phyloP scores from a whole-genome alignment of 441 rosid species.

The Jatropha podagrica region DNA sequence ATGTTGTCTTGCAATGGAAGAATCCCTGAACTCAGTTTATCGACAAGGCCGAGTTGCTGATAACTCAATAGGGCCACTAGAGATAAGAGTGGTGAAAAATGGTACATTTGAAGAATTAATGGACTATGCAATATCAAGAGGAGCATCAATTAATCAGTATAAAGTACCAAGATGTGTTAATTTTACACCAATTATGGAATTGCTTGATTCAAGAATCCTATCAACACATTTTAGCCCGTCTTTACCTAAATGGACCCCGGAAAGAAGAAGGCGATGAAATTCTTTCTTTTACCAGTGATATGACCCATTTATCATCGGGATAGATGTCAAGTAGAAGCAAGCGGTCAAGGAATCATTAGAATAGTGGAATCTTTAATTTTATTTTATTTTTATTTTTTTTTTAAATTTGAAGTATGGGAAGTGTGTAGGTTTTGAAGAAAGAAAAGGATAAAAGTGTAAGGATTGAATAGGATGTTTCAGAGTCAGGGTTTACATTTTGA shows the following conservation, averaged over 20 bases:
- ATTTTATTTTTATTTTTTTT: slow-evolving; percentile 4
- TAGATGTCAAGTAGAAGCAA: no score
- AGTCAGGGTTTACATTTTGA: slow-evolving; percentile 30
- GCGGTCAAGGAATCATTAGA: slow-evolving; percentile 27
- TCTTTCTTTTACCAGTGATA: slow-evolving; percentile 7
- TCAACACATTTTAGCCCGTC: slow-evolving; percentile 65
- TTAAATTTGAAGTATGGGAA: neutral
- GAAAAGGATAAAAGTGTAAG: slow-evolving; percentile 13
- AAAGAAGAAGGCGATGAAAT: slow-evolving; percentile 38
- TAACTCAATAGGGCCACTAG: slow-evolving; percentile 80
- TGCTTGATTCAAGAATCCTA: slow-evolving; percentile 74
- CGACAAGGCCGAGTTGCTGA: slow-evolving; percentile 77
- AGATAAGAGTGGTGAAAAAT: slow-evolving; percentile 68
- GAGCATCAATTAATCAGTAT: slow-evolving; percentile 92
- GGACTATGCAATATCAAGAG: slow-evolving; percentile 91
- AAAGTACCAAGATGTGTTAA: slow-evolving; percentile 93
- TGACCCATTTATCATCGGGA: no score
- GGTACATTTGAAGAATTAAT: slow-evolving; percentile 96
- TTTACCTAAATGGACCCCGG: slow-evolving; percentile 77
- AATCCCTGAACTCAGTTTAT: slow-evolving; percentile 80
- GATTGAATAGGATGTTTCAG: slow-evolving; percentile 37
- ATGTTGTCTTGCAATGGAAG: slow-evolving; percentile 87
- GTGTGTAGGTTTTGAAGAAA: slow-evolving; percentile 1
- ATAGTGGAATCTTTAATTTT: slow-evolving; percentile 11
- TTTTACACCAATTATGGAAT: slow-evolving; percentile 79